phyloP scores from a whole-genome alignment of 768 basidiomycete genomes.

The Kwoniella shandongensis region DNA sequence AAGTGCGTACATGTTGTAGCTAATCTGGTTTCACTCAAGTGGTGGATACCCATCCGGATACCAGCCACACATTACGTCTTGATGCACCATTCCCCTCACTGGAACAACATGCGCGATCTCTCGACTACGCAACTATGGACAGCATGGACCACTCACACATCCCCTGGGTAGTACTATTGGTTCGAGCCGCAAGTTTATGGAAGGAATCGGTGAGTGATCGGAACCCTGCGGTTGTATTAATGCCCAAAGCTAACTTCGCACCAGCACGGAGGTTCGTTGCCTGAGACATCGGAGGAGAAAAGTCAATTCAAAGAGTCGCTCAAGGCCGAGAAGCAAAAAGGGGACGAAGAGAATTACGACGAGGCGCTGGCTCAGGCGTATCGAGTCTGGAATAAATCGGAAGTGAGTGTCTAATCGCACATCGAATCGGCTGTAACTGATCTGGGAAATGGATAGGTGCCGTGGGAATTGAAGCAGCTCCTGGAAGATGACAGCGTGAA shows the following conservation, averaged over 20 bases:
- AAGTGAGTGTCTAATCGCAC: conserved; percentile 46
- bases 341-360: conserved; percentile 96
- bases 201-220: conserved; percentile 64
- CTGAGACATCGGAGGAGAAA: conserved; percentile 56
- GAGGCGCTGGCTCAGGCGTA: conserved; percentile 88
- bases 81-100: conserved; percentile 85
- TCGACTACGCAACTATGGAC: conserved; percentile 79
- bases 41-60: conserved; percentile 75
- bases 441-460: conserved; percentile 57
- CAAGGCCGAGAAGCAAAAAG: conserved; percentile 65
- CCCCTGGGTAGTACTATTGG: conserved; percentile 84
- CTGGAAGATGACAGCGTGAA: conserved; percentile 65
- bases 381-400: conserved; percentile 68
- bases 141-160: conserved; percentile 85
- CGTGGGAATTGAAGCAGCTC: conserved; percentile 65
- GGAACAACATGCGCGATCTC: conserved; percentile 65
- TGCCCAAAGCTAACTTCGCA: neutral
- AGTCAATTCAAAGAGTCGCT: conserved; percentile 71
- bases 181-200: conserved; percentile 80
- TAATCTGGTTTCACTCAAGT: conserved; percentile 58
- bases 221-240: neutral
- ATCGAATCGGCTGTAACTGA: neutral
- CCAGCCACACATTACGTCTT: conserved; percentile 72
- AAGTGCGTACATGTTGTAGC: neutral
- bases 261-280: conserved; percentile 69